phyloP scores from a whole-genome alignment of 2,329 filamentous ascomycete genomes.

The Aspergillus pseudotamarii region DNA sequence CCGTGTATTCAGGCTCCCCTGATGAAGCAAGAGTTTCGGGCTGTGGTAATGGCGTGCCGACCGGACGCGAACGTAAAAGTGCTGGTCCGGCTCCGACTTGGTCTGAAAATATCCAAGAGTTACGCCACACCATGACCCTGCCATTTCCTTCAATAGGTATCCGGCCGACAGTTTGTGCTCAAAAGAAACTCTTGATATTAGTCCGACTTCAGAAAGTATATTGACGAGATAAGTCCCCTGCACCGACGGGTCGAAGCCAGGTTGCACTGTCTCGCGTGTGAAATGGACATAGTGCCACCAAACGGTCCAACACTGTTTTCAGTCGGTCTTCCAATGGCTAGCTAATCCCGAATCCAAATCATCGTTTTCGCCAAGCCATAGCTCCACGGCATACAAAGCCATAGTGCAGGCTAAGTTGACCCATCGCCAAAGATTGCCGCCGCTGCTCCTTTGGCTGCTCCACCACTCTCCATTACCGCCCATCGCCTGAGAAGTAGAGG shows the following conservation, averaged over 20 bases:
- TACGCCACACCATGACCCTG: not conserved
- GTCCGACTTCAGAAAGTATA: not conserved
- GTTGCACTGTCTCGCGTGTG: not conserved
- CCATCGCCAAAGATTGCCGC: constrained; percentile 90
- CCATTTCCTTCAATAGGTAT: not conserved
- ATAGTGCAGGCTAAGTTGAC: constrained; percentile 88
- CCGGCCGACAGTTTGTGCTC: not conserved
- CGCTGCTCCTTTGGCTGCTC: constrained; percentile 81
- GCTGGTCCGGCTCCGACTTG: not conserved
- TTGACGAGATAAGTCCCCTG: constrained; percentile 1
- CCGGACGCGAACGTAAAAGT: not conserved
- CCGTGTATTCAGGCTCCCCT: too few species aligned
- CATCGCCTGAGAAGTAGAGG: constrained; percentile 64
- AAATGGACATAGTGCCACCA: not conserved
- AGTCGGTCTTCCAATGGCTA: constrained; percentile 93
- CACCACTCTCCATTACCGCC: constrained; percentile 73
- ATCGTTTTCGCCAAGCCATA: constrained; percentile 73
- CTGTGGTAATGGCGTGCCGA: not conserved
- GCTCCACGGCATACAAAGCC: constrained; percentile 84
- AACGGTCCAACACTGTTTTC: constrained; percentile 36
- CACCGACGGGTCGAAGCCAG: not conserved
- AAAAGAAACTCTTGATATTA: not conserved
- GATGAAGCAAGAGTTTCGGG: not conserved
- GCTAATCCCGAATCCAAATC: constrained; percentile 73
- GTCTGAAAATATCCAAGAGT: not conserved